Evolutionary conservation across 768 basidiomycete genomes (phyloP).

Genomic region (Exsudoporus frostii): DNA sequence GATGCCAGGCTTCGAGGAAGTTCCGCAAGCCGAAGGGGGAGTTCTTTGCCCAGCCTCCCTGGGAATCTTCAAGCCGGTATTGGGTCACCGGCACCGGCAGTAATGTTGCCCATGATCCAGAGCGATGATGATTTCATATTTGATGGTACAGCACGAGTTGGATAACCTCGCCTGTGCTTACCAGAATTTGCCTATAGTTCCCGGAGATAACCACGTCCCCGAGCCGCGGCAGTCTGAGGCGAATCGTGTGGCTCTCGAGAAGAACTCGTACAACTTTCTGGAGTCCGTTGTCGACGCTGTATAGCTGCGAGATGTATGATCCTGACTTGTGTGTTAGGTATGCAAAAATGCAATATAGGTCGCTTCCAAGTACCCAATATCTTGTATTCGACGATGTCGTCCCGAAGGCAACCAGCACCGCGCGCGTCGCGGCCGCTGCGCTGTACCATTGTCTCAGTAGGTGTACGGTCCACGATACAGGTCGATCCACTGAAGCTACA

Average conservation of each 20-base stretch:
- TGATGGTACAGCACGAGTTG: slow-evolving; percentile 44
- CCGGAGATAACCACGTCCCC: slow-evolving; percentile 24
- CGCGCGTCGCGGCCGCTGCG: slow-evolving; percentile 75
- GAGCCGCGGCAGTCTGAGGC: slow-evolving; percentile 57
- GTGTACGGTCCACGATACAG: slow-evolving; percentile 12
- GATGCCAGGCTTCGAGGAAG: slow-evolving; percentile 54
- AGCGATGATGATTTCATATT: slow-evolving; percentile 64
- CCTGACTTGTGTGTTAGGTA: slow-evolving; percentile 48
- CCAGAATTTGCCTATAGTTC: slow-evolving; percentile 25
- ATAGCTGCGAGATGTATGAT: not conserved
- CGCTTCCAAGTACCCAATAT: slow-evolving; percentile 46
- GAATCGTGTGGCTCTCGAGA: slow-evolving; percentile 61
- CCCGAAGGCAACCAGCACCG: slow-evolving; percentile 62
- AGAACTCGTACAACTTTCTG: slow-evolving; percentile 75
- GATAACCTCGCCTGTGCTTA: not conserved
- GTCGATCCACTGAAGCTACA: not conserved
- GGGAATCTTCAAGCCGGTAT: slow-evolving; percentile 41
- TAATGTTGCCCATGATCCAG: slow-evolving; percentile 38
- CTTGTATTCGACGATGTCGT: slow-evolving; percentile 66
- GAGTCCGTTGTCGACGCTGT: slow-evolving; percentile 47
- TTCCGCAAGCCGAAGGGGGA: slow-evolving; percentile 54
- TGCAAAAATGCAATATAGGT: slow-evolving; percentile 69
- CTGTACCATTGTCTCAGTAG: slow-evolving; percentile 85
- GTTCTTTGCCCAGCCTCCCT: slow-evolving; percentile 51
- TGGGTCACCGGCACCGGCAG: slow-evolving; percentile 57